Percentiles rank a stretch among this genome's conserved stretches.
phyloP scores from a whole-genome alignment of 2,329 filamentous ascomycete genomes.

The Neurospora crassa region DNA sequence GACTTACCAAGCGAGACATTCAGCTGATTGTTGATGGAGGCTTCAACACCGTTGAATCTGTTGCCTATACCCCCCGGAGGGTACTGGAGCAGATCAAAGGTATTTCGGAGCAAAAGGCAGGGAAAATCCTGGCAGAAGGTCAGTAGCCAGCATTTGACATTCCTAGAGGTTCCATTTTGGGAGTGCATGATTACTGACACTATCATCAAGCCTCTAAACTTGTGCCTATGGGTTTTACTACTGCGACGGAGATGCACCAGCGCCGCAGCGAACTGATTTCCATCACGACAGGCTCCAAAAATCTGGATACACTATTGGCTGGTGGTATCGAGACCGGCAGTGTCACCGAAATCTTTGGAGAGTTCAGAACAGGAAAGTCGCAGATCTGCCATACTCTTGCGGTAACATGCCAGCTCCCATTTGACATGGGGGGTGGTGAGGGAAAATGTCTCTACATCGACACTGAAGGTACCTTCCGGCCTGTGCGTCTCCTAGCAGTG shows the following conservation, averaged over 20 bases:
- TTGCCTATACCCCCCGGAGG: conserved; percentile 82
- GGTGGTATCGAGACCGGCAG: conserved; percentile 95
- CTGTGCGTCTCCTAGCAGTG: conserved; percentile 80
- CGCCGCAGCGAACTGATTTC: conserved; percentile 94
- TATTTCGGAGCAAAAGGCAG: conserved; percentile 93
- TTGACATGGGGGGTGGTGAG: conserved; percentile 98
- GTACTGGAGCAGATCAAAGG: conserved; percentile 92
- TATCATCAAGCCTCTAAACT: conserved; percentile 68
- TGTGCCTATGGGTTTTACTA: conserved; percentile 98
- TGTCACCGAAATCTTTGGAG: conserved; percentile 95
- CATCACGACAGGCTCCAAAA: conserved; percentile 95
- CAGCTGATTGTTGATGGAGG: conserved; percentile 87
- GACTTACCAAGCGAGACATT: conserved; percentile 90
- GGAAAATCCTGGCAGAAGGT: conserved; percentile 87
- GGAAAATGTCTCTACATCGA: conserved; percentile 98
- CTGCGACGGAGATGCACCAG: conserved; percentile 97
- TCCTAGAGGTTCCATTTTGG: background rate
- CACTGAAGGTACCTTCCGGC: conserved; percentile 93
- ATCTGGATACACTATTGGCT: conserved; percentile 87
- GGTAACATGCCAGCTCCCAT: conserved; percentile 93
- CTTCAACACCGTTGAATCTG: conserved; percentile 89
- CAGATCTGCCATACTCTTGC: conserved; percentile 98
- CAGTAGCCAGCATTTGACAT: conserved; percentile 14
- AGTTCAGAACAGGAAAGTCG: conserved; percentile 96
- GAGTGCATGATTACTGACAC: conserved; percentile 6